These are phyloP conservation scores for Tetrastigma voinierianum DNA, from an alignment of 164 flowering plant species.

Conservation along the genomic window DNA sequence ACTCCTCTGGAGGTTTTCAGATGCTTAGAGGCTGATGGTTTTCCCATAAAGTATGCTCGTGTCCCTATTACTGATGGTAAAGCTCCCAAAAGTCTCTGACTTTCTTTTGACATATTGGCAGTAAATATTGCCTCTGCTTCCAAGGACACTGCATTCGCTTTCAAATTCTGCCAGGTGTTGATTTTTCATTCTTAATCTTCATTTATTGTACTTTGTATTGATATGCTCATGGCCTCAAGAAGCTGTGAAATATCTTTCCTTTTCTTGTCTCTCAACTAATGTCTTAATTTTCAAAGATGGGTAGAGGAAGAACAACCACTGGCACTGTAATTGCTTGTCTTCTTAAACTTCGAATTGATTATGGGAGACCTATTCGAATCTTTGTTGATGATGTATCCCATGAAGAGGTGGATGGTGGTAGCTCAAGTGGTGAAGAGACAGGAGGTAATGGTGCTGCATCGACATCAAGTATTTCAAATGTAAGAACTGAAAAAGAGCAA, in stretches of 20 bases:
- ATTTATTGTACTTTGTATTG: slow-evolving; percentile 2
- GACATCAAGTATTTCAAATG: slow-evolving; percentile 17
- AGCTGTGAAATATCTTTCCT: background rate
- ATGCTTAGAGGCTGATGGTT: slow-evolving; percentile 72
- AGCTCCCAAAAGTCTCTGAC: slow-evolving; percentile 97
- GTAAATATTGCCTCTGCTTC: slow-evolving; percentile 81
- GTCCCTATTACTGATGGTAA: slow-evolving; percentile 98
- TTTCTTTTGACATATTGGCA: slow-evolving; percentile 81
- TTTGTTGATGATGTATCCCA: slow-evolving; percentile 31
- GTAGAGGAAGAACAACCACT: slow-evolving; percentile 92
- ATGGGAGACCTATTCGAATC: slow-evolving; percentile 77
- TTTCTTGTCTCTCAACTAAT: background rate
- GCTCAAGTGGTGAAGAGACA: slow-evolving; percentile 75
- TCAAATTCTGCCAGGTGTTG: slow-evolving; percentile 95
- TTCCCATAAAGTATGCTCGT: slow-evolving; percentile 91
- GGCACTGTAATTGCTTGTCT: slow-evolving; percentile 98
- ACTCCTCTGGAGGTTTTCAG: slow-evolving; percentile 89
- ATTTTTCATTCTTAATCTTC: background rate
- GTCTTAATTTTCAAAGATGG: slow-evolving; percentile 59
- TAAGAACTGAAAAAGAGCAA: slow-evolving; percentile 32
- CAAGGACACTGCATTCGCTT: slow-evolving; percentile 80
- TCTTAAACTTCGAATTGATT: slow-evolving; percentile 73
- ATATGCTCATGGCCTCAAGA: background rate
- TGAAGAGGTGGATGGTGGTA: slow-evolving; percentile 50
- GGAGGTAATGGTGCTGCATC: slow-evolving; percentile 31